Percentiles rank a stretch among this genome's conserved stretches.
phyloP scores from a whole-genome alignment of 305 asterid species.

The Ilex paraguariensis region DNA sequence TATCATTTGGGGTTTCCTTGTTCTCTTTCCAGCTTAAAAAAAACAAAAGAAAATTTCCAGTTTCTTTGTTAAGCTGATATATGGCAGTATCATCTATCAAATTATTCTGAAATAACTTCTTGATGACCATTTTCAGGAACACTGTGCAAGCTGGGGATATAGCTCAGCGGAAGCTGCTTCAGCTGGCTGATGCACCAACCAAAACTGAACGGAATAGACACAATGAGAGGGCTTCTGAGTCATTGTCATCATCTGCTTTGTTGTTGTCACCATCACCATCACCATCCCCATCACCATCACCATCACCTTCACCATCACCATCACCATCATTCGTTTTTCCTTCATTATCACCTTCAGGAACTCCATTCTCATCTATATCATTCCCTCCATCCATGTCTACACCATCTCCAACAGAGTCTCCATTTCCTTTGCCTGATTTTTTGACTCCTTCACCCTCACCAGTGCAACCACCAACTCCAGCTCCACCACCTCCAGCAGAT shows the following conservation, averaged over 20 bases:
- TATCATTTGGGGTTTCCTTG: background rate
- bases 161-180: slow-evolving; percentile 24
- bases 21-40: background rate
- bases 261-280: too few species aligned
- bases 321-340: slow-evolving; percentile 6
- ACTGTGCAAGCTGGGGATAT: slow-evolving; percentile 7
- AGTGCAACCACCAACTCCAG: slow-evolving; percentile 18
- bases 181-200: slow-evolving; percentile 4
- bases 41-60: background rate
- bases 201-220: too few species aligned
- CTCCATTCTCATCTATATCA: slow-evolving; percentile 24
- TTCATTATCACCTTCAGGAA: slow-evolving; percentile 9
- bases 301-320: slow-evolving; percentile 19
- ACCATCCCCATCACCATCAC: background rate
- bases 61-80: background rate
- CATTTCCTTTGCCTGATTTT: slow-evolving; percentile 14
- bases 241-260: too few species aligned
- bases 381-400: slow-evolving; percentile 18
- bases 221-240: too few species aligned
- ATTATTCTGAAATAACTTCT: too few species aligned
- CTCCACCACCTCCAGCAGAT: slow-evolving; percentile 15
- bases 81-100: too few species aligned
- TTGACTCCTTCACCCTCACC: slow-evolving; percentile 17
- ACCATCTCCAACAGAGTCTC: slow-evolving; percentile 18
- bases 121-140: slow-evolving; percentile 15